phyloP scores from a whole-genome alignment of 371 early-diverging fungal genomes.

The Syncephalastrum sp. region DNA sequence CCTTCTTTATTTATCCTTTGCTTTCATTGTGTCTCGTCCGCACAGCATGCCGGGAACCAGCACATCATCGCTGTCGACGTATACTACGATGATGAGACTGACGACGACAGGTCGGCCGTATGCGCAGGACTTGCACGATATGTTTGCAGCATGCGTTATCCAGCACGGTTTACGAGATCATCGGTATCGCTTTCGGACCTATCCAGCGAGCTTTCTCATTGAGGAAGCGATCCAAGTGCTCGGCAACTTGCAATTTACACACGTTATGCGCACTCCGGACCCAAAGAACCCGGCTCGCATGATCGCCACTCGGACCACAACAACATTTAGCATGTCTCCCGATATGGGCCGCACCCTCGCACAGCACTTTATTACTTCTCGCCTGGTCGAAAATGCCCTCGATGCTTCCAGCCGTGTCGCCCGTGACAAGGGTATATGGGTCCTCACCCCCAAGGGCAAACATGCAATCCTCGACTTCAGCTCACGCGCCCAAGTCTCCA shows the following conservation, averaged over 20 bases:
- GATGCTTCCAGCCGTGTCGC: constrained; percentile 52
- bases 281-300: constrained; percentile 44
- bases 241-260: constrained; percentile 49
- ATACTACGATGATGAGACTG: constrained; percentile 31
- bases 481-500: constrained; percentile 32
- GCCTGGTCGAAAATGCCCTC: constrained; percentile 45
- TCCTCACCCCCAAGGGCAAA: constrained; percentile 53
- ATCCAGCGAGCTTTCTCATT: constrained; percentile 54
- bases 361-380: constrained; percentile 56
- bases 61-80: constrained; percentile 14
- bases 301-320: constrained; percentile 47
- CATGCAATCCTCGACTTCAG: constrained; percentile 45
- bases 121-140: constrained; percentile 44
- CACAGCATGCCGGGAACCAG: constrained; percentile 13
- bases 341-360: constrained; percentile 55
- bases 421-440: constrained; percentile 49
- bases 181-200: constrained; percentile 49
- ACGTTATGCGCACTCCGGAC: constrained; percentile 51
- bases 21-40: not conserved
- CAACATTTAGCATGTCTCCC: constrained; percentile 50
- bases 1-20: not conserved
- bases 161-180: constrained; percentile 39
- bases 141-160: constrained; percentile 46
- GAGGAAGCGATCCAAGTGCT: constrained; percentile 53
- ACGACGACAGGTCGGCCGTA: constrained; percentile 36